A percentile compares a stretch with the other conserved stretches of the same genome.
phyloP scores from a whole-genome alignment of 2,329 filamentous ascomycete species.

The Didymella pinodella region DNA sequence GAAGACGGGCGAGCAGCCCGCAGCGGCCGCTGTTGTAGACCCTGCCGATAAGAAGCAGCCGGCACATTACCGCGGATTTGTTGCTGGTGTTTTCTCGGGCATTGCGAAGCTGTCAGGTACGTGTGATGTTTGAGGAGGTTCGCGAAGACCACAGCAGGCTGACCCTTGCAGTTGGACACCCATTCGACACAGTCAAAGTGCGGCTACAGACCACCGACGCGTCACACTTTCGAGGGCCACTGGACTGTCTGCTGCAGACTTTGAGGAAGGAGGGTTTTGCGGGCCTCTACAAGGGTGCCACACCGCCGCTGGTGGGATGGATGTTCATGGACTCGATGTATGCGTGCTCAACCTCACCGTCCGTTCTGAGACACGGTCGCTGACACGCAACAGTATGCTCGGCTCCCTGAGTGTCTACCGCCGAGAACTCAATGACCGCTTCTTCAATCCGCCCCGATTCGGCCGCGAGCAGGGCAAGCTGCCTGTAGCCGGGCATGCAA shows the following conservation, averaged over 20 bases:
- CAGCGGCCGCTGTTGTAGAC: conserved; percentile 37
- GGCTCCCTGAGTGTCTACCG: conserved; percentile 92
- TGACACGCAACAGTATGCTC: conserved; percentile 69
- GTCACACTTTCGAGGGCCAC: conserved; percentile 81
- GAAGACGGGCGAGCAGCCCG: conserved; percentile 40
- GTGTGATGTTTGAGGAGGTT: conserved; percentile 31
- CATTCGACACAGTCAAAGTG: conserved; percentile 97
- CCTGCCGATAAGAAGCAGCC: conserved; percentile 39
- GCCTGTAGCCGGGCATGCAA: conserved; percentile 80
- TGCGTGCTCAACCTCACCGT: conserved; percentile 23
- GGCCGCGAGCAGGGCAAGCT: conserved; percentile 60
- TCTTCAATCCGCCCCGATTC: conserved; percentile 69
- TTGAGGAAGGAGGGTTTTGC: conserved; percentile 82
- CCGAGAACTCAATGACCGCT: conserved; percentile 77
- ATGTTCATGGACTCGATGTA: conserved; percentile 92
- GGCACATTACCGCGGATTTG: conserved; percentile 90
- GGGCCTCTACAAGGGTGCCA: conserved; percentile 93
- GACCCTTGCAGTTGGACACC: conserved; percentile 63
- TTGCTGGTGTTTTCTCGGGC: conserved; percentile 94
- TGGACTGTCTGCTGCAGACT: conserved; percentile 86
- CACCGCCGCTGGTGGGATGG: conserved; percentile 92
- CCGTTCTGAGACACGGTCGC: conserved; percentile 1
- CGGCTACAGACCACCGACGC: conserved; percentile 85
- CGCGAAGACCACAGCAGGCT: conserved; percentile 11
- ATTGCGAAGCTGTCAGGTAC: conserved; percentile 86